phyloP scores from a whole-genome alignment of 2,329 filamentous ascomycete species.

The Fusarium chuoi region DNA sequence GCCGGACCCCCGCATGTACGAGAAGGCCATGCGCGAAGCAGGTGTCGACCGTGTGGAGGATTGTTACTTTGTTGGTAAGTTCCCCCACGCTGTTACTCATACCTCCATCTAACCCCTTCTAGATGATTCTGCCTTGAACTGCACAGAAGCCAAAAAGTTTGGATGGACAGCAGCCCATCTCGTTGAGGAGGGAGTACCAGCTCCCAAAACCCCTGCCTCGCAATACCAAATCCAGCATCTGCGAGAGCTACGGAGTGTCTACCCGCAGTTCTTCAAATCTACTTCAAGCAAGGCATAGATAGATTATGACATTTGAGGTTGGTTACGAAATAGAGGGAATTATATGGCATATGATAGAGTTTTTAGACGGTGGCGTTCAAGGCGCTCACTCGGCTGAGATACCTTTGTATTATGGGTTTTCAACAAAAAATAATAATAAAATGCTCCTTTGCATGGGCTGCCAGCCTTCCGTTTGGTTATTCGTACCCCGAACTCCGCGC shows the following conservation, averaged over 20 bases:
- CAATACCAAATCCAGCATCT: conserved; percentile 81
- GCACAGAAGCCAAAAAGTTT: conserved; percentile 76
- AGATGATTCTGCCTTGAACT: conserved; percentile 92
- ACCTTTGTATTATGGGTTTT: conserved; percentile 20
- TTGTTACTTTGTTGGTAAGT: conserved; percentile 93
- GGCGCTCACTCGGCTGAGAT: conserved; percentile 20
- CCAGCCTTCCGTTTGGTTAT: neutral
- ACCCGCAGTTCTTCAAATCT: conserved; percentile 86
- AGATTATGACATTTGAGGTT: neutral
- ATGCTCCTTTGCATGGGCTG: neutral
- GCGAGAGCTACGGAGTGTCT: conserved; percentile 78
- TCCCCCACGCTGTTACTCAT: neutral
- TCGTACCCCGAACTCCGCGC: conserved; percentile 36
- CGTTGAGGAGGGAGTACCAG: conserved; percentile 77
- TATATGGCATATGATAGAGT: neutral
- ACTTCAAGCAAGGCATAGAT: conserved; percentile 25
- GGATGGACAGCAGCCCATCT: conserved; percentile 91
- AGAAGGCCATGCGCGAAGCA: conserved; percentile 88
- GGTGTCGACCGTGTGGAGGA: conserved; percentile 73
- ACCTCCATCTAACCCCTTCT: neutral
- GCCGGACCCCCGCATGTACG: conserved; percentile 83
- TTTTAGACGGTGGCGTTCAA: conserved; percentile 27
- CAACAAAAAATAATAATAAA: conserved; percentile 7
- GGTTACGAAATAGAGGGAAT: neutral
- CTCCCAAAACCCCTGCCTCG: conserved; percentile 72